Conservation (phyloP, 495 filamentous ascomycete species). For the Neurospora terricola region DNA sequence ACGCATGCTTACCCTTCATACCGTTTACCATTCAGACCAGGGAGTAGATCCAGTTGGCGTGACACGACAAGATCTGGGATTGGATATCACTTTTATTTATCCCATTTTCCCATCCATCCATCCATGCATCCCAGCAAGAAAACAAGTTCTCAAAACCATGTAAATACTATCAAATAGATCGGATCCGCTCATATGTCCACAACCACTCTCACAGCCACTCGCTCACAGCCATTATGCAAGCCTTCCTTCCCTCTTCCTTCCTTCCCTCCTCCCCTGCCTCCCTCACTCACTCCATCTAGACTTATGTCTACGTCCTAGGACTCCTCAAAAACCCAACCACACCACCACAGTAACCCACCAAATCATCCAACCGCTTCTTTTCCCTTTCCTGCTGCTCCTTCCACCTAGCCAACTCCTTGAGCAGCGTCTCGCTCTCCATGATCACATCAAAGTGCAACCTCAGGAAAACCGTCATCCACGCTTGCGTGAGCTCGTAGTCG, state of each 20-base stretch:
- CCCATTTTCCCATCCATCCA: background rate
- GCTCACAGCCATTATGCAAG: background rate
- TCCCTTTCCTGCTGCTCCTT: slow-evolving; percentile 56
- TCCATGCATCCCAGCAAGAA: background rate
- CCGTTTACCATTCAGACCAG: background rate
- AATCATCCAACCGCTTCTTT: slow-evolving; percentile 54
- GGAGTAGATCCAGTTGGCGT: background rate
- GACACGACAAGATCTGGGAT: background rate
- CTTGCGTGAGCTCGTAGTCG: slow-evolving; percentile 90
- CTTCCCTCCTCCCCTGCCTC: background rate
- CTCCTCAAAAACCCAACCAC: slow-evolving; percentile 83
- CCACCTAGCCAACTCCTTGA: slow-evolving; percentile 52
- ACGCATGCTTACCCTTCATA: too few species aligned
- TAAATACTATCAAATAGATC: background rate
- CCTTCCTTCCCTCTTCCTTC: background rate
- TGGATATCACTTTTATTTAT: background rate
- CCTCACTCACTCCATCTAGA: background rate
- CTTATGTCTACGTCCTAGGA: slow-evolving; percentile 29
- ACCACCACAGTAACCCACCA: slow-evolving; percentile 80
- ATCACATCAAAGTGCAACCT: slow-evolving; percentile 54
- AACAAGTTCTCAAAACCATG: background rate
- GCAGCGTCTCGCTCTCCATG: slow-evolving; percentile 29
- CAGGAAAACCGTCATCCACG: slow-evolving; percentile 93
- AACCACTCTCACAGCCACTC: background rate
- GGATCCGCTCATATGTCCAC: background rate